Evolutionary conservation across 2,329 filamentous ascomycete species (phyloP), one percentile per base, ranked within the genome.

Genomic region (Calonectria hongkongensis): DNA sequence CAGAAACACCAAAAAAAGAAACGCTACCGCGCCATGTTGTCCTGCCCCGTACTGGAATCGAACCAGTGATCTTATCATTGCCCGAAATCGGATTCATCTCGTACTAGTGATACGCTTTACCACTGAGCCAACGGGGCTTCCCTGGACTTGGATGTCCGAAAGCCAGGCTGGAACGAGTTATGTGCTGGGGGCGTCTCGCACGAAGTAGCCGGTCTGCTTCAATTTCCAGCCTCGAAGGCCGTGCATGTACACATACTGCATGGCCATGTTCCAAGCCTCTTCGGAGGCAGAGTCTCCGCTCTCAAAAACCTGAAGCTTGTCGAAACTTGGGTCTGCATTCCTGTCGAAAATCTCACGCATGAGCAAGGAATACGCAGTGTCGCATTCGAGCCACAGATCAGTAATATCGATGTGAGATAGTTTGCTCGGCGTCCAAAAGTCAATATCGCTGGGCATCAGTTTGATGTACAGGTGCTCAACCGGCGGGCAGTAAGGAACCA

Each of bases 401-500:
- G 82, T 81, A 16, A 83, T 77, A 21, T 87, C 83, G 58, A 88
- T 81, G 41, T 86, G 82, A 33, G 86, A 79, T 30, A 85, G 80
- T 66, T 78, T 78, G 76, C 86, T 85, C 68, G 84, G 83, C 13
- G 82, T 79, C 50, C 77, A 77, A 54, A 86, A 82, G 36, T 83
- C 76, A 16, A 85, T 78, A 71, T 83, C 82, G 21, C 78, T 82
- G 1, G 86, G 84, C 36, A 84, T 82, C 10, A 89, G 78, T 71
- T 92, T 91, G 15, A 92, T 82, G 68, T 87, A 92, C 1, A 93
- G 82, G 15, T 84, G 84, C 50, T 89, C 85, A 3, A 94, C 76
- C 13, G 82, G 86, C 1, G 87, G 88, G 73, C 92, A 86, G 71
- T 85, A 76, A 2, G 83, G 80, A 2, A 90, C 81, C 1, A 90